Percentiles rank a stretch among this genome's conserved stretches.
Conservation (phyloP, 2,329 filamentous ascomycete genomes). For the Exutisphaerella laricina region DNA sequence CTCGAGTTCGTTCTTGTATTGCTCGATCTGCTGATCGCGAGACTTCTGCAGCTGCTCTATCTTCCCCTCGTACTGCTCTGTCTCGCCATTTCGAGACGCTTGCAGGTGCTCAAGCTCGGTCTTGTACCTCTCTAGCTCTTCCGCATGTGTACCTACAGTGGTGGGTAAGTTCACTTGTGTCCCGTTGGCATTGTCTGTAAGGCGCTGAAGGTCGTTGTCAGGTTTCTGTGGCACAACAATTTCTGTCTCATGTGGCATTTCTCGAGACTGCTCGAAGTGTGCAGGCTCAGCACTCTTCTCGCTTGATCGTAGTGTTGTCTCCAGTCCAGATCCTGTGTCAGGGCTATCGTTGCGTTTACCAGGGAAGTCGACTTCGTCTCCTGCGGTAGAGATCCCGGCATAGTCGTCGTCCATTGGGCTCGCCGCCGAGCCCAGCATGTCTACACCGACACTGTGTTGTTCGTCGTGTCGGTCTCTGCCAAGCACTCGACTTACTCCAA, state of each 20-base stretch:
- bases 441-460: too few species aligned
- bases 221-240: neutral
- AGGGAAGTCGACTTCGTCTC: neutral
- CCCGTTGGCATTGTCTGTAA: neutral
- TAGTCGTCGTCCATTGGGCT: too few species aligned
- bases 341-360: conserved; percentile 7
- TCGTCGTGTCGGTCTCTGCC: conserved; percentile 11
- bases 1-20: neutral
- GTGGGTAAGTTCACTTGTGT: neutral
- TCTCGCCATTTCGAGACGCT: neutral
- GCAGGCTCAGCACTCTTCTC: too few species aligned
- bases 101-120: neutral
- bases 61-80: neutral
- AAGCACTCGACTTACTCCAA: conserved; percentile 29
- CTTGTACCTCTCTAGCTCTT: conserved; percentile 2
- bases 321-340: conserved; percentile 13
- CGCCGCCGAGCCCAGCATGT: too few species aligned
- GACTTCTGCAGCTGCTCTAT: neutral
- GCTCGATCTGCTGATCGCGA: neutral
- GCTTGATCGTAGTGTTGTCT: too few species aligned
- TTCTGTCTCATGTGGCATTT: too few species aligned
- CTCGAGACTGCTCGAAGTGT: too few species aligned
- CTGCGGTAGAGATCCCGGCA: too few species aligned
- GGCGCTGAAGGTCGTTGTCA: neutral
- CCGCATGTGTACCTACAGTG: neutral